Evolutionary conservation across 495 filamentous ascomycete species (phyloP), one percentile per base, ranked within the genome.

Genomic region (Endocarpon pusillum): DNA sequence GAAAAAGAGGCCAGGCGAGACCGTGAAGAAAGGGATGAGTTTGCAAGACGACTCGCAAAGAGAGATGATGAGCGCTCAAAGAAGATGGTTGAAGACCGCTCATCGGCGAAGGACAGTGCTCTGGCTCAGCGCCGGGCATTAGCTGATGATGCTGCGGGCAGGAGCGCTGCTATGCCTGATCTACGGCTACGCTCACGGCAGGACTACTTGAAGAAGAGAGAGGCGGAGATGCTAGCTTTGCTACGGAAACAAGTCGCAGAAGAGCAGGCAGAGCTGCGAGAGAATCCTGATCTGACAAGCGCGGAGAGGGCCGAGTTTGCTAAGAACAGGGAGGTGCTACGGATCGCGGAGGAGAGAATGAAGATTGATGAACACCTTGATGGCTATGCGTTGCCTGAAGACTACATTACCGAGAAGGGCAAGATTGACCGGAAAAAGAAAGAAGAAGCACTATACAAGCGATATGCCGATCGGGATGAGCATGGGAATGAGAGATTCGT

Each of bases 371-470:
- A 96, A 43, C 71, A 92, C 45, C 71, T 78, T 12, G 86, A 94
- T 62, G 89, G 89, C 3, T 96, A 94, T 52, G 76, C 78, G 53
- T 73, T 97, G 56, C 87, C 89, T 0, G 85, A 92, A 36, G 84
- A 94, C 47, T 92, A 92, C 43, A 91, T 87, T 38, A 89, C 80
- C 1, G 87, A 91, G 54, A 80, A 84, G 55, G 83, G 81, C 18
- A 86, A 91, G 48, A 81, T 92, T 34, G 80, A 92, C 49, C 72
- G 71, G 51, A 86, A 81, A 53, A 77, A 79, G 57, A 93, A 94
- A 50, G 77, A 93, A 45, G 78, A 87, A 18, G 84, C 81, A 7
- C 69, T 94, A 21, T 89, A 91, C 57, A 80, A 80, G 46, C 78
- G 87, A 15, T 85, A 94, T 46, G 79, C 94, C 10, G 86, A 94